A percentile compares a stretch with the other conserved stretches of the same genome.
These are phyloP conservation scores for Paspalum notatum DNA, from an alignment of 176 grass and related monocot genomes.

Conservation along the genomic window DNA sequence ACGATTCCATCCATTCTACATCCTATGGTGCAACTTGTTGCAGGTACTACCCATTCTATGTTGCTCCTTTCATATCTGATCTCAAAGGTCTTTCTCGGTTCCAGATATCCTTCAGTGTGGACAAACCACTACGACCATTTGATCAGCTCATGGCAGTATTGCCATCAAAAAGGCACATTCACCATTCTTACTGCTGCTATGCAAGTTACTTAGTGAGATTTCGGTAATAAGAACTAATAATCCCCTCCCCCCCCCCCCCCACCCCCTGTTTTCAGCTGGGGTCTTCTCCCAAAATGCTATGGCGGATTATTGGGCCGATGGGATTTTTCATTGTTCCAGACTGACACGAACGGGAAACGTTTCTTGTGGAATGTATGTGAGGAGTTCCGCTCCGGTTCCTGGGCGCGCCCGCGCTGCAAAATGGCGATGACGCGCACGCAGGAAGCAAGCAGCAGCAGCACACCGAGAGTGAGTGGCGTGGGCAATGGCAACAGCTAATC, in stretches of 20 bases:
- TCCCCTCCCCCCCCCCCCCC: neutral
- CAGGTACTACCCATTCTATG: conserved; percentile 67
- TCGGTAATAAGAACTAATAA: neutral
- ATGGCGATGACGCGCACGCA: no score
- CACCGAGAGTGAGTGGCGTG: no score
- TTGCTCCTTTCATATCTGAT: conserved; percentile 69
- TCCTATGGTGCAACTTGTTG: conserved; percentile 9
- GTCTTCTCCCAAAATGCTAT: conserved; percentile 46
- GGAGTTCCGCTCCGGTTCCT: no score
- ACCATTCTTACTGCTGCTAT: neutral
- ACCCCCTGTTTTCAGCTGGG: conserved; percentile 22
- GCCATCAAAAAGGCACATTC: conserved; percentile 40
- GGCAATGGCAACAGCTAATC: no score
- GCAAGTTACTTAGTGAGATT: neutral
- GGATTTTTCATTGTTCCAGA: conserved; percentile 24
- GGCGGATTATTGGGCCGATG: conserved; percentile 22
- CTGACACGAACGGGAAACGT: conserved; percentile 50
- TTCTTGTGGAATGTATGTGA: conserved; percentile 56
- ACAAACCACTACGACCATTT: conserved; percentile 58
- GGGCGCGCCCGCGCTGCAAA: no score
- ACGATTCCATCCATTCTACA: neutral
- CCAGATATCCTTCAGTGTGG: conserved; percentile 42
- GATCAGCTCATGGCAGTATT: conserved; percentile 73
- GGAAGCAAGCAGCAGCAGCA: no score
- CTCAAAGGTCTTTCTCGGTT: conserved; percentile 45